phyloP scores from a whole-genome alignment of 208 protist species.

The Lotmaria passim region DNA sequence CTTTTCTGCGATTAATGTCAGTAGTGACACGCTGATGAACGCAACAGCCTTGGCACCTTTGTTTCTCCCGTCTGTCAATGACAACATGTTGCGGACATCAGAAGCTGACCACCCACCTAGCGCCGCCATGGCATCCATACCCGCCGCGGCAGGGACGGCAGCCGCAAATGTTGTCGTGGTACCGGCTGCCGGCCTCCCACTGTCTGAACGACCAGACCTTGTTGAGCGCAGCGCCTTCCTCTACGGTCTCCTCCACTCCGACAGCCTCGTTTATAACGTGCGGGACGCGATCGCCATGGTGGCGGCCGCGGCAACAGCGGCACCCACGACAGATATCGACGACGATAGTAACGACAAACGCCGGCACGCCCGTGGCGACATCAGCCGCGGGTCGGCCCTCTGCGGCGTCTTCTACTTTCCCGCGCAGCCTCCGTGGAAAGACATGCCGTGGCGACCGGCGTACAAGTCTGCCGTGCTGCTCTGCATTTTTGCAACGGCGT shows the following conservation, averaged over 20 bases:
- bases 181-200: not conserved
- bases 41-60: too few relatives aligned
- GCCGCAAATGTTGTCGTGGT: not conserved
- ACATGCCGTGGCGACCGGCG: conserved; percentile 38
- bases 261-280: conserved; percentile 27
- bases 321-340: not conserved
- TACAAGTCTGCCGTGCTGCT: conserved; percentile 23
- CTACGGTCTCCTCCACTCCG: conserved; percentile 24
- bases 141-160: not conserved
- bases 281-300: conserved; percentile 29
- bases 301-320: not conserved
- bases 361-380: not conserved
- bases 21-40: too few relatives aligned
- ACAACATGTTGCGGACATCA: not conserved
- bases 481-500: conserved; percentile 20
- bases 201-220: not conserved
- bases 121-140: not conserved
- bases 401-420: conserved; percentile 30
- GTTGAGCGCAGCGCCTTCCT: conserved; percentile 33
- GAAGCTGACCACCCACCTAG: not conserved
- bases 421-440: conserved; percentile 9
- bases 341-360: not conserved
- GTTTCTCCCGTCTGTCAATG: not conserved
- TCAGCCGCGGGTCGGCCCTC: conserved; percentile 3
- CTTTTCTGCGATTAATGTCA: too few relatives aligned